phyloP scores from a whole-genome alignment of 768 basidiomycete species.

The Clathrus columnatus region DNA sequence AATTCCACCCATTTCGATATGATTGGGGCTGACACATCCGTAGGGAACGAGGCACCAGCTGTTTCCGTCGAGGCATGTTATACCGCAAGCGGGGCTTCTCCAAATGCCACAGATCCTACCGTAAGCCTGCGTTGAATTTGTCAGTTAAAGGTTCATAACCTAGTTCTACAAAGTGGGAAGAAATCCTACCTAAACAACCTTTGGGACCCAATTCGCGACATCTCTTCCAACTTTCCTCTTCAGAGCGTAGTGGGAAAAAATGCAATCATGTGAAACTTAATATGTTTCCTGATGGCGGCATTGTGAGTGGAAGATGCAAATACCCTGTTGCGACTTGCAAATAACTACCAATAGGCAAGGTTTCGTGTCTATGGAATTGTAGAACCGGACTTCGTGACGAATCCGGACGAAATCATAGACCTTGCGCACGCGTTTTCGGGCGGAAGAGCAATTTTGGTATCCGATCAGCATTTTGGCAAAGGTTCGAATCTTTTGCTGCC shows the following conservation, averaged over 20 bases:
- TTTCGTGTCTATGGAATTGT: slow-evolving; percentile 89
- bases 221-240: slow-evolving; percentile 57
- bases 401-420: slow-evolving; percentile 52
- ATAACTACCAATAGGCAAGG: slow-evolving; percentile 50
- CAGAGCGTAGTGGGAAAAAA: slow-evolving; percentile 33
- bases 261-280: slow-evolving; percentile 80
- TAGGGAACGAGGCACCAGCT: slow-evolving; percentile 81
- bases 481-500: slow-evolving; percentile 88
- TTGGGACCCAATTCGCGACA: slow-evolving; percentile 85
- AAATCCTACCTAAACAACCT: slow-evolving; percentile 64
- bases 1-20: slow-evolving; percentile 1
- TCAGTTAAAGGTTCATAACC: neutral
- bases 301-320: slow-evolving; percentile 46
- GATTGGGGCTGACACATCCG: neutral
- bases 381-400: slow-evolving; percentile 43
- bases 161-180: slow-evolving; percentile 52
- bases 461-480: slow-evolving; percentile 92
- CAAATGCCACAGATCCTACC: slow-evolving; percentile 29
- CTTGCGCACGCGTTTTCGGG: slow-evolving; percentile 87
- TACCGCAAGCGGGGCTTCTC: slow-evolving; percentile 25
- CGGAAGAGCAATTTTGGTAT: slow-evolving; percentile 73
- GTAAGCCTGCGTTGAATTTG: slow-evolving; percentile 26
- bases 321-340: neutral
- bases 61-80: slow-evolving; percentile 57
- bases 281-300: slow-evolving; percentile 96